Percentiles rank a stretch among this genome's conserved stretches.
phyloP scores from a whole-genome alignment of 2,329 filamentous ascomycete genomes.

The Neonectria ditissima region DNA sequence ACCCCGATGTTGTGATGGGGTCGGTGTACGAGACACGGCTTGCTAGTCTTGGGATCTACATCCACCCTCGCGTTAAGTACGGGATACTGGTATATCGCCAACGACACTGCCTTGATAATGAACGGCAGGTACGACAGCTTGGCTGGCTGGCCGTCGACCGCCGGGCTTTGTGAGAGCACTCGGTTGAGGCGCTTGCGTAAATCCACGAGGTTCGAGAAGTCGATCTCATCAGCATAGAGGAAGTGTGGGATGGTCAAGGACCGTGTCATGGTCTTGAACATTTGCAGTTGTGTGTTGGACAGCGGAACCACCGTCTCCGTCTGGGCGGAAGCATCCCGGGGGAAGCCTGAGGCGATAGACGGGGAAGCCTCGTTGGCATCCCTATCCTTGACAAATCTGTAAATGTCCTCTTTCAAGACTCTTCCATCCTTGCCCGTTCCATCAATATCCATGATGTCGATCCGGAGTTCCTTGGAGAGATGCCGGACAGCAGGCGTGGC shows the following conservation, averaged over 20 bases:
- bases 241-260: constrained; percentile 95
- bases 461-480: constrained; percentile 80
- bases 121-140: constrained; percentile 94
- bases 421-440: constrained; percentile 93
- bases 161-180: constrained; percentile 56
- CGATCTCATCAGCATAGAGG: constrained; percentile 90
- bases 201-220: constrained; percentile 79
- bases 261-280: constrained; percentile 98
- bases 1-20: constrained; percentile 94
- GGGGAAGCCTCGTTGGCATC: constrained; percentile 51
- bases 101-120: constrained; percentile 93
- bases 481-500: constrained; percentile 95
- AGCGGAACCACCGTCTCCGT: constrained; percentile 77
- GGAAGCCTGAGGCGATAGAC: constrained; percentile 35
- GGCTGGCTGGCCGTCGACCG: constrained; percentile 62
- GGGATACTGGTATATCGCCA: constrained; percentile 84
- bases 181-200: constrained; percentile 82
- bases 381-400: constrained; percentile 72
- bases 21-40: constrained; percentile 82
- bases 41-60: constrained; percentile 62
- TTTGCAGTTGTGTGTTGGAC: constrained; percentile 84
- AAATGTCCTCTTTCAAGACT: constrained; percentile 92
- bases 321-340: constrained; percentile 59
- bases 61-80: constrained; percentile 90
- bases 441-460: constrained; percentile 81